These are phyloP conservation scores for Saturnispora quitensis DNA, from an alignment of 805 yeast species.

Conservation along the genomic window DNA sequence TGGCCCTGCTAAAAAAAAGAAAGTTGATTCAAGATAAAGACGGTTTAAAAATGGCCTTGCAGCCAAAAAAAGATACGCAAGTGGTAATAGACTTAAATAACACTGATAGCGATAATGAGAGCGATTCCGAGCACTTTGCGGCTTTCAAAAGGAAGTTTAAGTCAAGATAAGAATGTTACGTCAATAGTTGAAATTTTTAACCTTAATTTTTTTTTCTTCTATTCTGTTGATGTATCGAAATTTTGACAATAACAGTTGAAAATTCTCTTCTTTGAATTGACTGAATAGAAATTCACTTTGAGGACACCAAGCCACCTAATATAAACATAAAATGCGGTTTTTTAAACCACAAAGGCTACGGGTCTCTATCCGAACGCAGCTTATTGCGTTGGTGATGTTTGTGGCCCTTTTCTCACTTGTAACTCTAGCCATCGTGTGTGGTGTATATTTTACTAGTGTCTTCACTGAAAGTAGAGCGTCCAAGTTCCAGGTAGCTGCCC, in stretches of 20 bases:
- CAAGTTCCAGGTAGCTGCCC: slow-evolving; percentile 67
- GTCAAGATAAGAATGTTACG: not conserved
- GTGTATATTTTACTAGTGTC: slow-evolving; percentile 60
- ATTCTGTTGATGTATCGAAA: not conserved
- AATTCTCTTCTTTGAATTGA: not conserved
- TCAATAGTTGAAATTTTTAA: not conserved
- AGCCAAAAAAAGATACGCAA: not conserved
- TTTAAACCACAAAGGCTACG: slow-evolving; percentile 27
- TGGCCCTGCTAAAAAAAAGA: not conserved
- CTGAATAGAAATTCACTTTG: not conserved
- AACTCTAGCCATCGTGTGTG: slow-evolving; percentile 67
- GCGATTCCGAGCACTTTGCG: not conserved
- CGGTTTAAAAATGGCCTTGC: not conserved
- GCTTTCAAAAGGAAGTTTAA: not conserved
- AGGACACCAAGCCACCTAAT: not conserved
- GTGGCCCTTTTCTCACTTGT: slow-evolving; percentile 63
- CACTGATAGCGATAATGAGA: slow-evolving; percentile 2
- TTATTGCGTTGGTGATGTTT: slow-evolving; percentile 58
- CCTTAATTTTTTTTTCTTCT: not conserved
- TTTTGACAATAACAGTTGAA: not conserved
- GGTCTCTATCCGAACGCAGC: slow-evolving; percentile 67
- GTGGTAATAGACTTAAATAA: slow-evolving; percentile 6
- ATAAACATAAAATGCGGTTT: not conserved
- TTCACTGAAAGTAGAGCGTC: slow-evolving; percentile 57
- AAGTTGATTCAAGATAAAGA: not conserved